phyloP scores from a whole-genome alignment of 1,139 yeast genomes.

The Pichia sp. region DNA sequence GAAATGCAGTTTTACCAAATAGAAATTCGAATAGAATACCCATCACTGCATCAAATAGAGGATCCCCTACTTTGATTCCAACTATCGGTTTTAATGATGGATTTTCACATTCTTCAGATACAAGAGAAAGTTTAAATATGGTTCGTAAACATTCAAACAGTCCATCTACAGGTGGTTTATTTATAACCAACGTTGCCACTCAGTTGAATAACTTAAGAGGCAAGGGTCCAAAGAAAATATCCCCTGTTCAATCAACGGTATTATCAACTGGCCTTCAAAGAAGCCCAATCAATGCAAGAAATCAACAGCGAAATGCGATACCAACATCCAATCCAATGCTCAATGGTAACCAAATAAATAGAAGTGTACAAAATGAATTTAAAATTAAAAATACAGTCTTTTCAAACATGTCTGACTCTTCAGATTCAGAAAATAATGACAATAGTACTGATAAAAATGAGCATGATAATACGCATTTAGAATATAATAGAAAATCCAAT shows the following conservation, averaged over 20 bases:
- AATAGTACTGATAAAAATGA: conserved; percentile 1
- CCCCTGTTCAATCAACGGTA: conserved; percentile 2
- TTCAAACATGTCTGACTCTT: conserved; percentile 5
- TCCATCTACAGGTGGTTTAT: conserved; percentile 1
- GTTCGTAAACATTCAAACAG: conserved; percentile 4
- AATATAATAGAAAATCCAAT: not conserved
- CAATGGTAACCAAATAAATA: not conserved
- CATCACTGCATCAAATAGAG: conserved; percentile 1
- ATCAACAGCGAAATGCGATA: not conserved
- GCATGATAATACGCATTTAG: not conserved
- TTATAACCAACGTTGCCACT: not conserved
- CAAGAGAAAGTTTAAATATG: conserved; percentile 2
- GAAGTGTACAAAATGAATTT: no score
- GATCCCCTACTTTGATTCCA: conserved; percentile 5
- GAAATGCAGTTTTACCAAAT: not conserved
- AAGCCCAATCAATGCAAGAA: conserved; percentile 1
- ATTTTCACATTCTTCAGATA: not conserved
- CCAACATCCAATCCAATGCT: conserved; percentile 8
- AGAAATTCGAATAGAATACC: conserved; percentile 1
- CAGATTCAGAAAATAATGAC: conserved; percentile 4
- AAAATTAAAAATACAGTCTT: conserved; percentile 3
- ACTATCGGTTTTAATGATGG: no score
- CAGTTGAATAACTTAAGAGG: conserved; percentile 10
- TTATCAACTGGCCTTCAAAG: not conserved
- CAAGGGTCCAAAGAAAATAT: not conserved